These are phyloP conservation scores for Metschnikowia peoriensis DNA, from an alignment of 805 yeast genomes.

Conservation along the genomic window DNA sequence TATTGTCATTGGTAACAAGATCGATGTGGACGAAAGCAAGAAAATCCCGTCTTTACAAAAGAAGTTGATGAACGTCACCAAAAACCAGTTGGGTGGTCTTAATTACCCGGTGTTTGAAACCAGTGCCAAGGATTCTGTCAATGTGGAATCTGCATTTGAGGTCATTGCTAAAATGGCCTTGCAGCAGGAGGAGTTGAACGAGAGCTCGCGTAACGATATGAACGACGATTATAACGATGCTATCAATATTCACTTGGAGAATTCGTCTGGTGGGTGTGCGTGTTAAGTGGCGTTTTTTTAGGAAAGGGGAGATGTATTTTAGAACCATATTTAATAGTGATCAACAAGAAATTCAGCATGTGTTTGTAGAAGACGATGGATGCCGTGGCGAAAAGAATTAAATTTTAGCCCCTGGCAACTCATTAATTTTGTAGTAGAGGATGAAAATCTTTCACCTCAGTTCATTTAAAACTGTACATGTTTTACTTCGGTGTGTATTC, in stretches of 20 bases:
- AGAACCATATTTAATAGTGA: background rate
- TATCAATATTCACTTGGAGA: constrained; percentile 88
- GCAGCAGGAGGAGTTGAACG: constrained; percentile 91
- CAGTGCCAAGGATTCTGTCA: constrained; percentile 95
- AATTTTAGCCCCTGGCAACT: too few relatives aligned
- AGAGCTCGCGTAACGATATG: constrained; percentile 57
- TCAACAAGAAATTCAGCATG: background rate
- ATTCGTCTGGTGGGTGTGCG: constrained; percentile 71
- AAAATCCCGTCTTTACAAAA: constrained; percentile 61
- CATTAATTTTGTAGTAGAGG: too few relatives aligned
- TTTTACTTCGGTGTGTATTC: too few relatives aligned
- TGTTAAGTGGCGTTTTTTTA: constrained; percentile 43
- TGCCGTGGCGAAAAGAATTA: too few relatives aligned
- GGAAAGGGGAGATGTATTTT: background rate
- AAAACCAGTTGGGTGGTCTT: constrained; percentile 58
- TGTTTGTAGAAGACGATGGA: background rate
- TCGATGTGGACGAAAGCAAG: constrained; percentile 90
- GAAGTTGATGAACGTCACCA: constrained; percentile 47
- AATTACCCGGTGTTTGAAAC: constrained; percentile 86
- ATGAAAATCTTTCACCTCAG: too few relatives aligned
- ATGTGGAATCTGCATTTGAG: constrained; percentile 94
- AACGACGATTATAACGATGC: constrained; percentile 93
- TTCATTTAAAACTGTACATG: too few relatives aligned
- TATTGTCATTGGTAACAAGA: constrained; percentile 90
- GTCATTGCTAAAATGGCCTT: constrained; percentile 93